These are phyloP conservation scores for Phoma herbarum DNA, from an alignment of 2,329 filamentous ascomycete species.

Conservation along the genomic window DNA sequence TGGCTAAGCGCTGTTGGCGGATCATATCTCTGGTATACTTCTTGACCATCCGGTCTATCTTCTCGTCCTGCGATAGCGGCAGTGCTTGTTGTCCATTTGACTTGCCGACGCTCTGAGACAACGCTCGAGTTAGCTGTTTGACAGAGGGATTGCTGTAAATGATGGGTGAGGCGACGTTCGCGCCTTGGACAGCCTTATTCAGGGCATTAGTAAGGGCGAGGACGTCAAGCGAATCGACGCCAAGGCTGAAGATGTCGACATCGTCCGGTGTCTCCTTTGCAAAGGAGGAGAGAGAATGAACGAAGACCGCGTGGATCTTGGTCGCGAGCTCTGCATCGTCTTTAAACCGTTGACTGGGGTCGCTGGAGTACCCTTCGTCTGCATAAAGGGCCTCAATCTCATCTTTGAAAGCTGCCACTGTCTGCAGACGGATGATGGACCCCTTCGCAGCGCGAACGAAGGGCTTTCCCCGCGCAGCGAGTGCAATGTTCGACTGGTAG, in stretches of 20 bases:
- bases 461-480: conserved; percentile 23
- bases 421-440: conserved; percentile 33
- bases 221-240: conserved; percentile 31
- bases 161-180: background rate
- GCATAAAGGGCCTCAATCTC: conserved; percentile 37
- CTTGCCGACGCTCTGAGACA: background rate
- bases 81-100: background rate
- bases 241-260: conserved; percentile 26
- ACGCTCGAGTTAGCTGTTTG: conserved; percentile 1
- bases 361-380: conserved; percentile 11
- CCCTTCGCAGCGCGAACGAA: conserved; percentile 39
- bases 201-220: conserved; percentile 23
- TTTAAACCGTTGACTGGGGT: background rate
- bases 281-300: background rate
- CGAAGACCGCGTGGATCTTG: conserved; percentile 5
- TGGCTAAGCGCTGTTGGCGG: background rate
- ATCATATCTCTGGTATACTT: conserved; percentile 14
- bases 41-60: conserved; percentile 6
- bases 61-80: conserved; percentile 1
- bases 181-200: conserved; percentile 20
- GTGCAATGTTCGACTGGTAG: conserved; percentile 22
- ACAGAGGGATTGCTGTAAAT: conserved; percentile 16
- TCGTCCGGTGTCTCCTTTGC: conserved; percentile 4
- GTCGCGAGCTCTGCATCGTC: background rate
- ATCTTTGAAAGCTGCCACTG: conserved; percentile 28